Evolutionary conservation across 2,329 filamentous ascomycete species (phyloP).

Genomic region (Ophiostoma australiae): DNA sequence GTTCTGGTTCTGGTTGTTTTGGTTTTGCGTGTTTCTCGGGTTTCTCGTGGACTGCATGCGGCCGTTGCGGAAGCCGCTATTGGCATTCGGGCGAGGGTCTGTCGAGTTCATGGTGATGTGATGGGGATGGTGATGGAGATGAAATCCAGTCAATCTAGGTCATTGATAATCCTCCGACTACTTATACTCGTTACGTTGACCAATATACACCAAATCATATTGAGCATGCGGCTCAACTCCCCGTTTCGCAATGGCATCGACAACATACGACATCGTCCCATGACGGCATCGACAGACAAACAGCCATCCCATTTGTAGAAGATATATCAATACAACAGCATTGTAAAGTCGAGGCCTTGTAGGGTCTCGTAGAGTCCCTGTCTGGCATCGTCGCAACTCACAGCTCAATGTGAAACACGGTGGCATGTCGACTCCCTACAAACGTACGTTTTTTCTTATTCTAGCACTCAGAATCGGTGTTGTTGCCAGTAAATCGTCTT

Average conservation of each 20-base stretch:
- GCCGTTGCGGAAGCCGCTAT: conserved; percentile 12
- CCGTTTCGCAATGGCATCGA: conserved; percentile 21
- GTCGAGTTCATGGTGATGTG: conserved; percentile 22
- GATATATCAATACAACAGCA: neutral
- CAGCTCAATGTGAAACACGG: neutral
- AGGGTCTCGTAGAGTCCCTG: neutral
- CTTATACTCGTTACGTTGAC: neutral
- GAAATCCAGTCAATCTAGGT: neutral
- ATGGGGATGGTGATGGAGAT: neutral
- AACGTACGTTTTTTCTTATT: neutral
- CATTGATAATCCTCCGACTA: neutral
- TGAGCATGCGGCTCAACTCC: neutral
- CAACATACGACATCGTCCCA: conserved; percentile 26
- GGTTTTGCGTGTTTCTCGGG: neutral
- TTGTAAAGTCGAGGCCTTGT: neutral
- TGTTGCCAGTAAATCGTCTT: neutral
- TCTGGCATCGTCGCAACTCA: neutral
- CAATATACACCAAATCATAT: neutral
- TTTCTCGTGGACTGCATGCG: conserved; percentile 22
- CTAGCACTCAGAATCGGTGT: neutral
- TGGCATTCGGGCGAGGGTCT: conserved; percentile 23
- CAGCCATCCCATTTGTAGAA: neutral
- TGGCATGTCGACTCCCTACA: neutral
- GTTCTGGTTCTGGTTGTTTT: neutral
- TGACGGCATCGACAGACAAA: neutral